These are phyloP conservation scores for Furcasterigmium sp. DNA, from an alignment of 2,329 filamentous ascomycete species.

Conservation along the genomic window DNA sequence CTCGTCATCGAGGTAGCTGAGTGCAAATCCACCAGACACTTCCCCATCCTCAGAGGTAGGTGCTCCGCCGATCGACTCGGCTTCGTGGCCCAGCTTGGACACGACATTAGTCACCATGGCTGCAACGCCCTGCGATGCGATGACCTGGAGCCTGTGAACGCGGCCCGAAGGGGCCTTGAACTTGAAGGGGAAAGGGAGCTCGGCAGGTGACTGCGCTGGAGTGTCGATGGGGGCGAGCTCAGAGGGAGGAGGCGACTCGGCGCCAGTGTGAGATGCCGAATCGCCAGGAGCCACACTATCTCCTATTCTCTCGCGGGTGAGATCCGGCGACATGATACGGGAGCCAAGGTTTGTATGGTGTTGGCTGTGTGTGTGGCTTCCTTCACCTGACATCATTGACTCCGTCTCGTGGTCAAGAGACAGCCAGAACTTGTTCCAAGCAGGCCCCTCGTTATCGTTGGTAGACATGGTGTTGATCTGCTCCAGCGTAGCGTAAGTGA, in stretches of 20 bases:
- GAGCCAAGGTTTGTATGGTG: conserved; percentile 59
- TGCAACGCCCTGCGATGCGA: conserved; percentile 72
- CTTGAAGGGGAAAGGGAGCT: conserved; percentile 91
- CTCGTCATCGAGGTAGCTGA: conserved; percentile 96
- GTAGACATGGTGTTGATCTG: conserved; percentile 95
- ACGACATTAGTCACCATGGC: conserved; percentile 74
- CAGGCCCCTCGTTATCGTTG: conserved; percentile 84
- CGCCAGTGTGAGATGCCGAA: conserved; percentile 87
- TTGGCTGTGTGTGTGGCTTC: conserved; percentile 64
- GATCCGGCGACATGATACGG: conserved; percentile 76
- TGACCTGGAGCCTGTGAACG: conserved; percentile 85
- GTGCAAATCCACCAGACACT: conserved; percentile 75
- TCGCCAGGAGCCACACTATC: conserved; percentile 90
- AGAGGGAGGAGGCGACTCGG: conserved; percentile 70
- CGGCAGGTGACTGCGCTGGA: conserved; percentile 56
- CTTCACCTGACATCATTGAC: conserved; percentile 91
- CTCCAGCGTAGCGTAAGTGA: conserved; percentile 96
- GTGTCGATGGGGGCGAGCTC: conserved; percentile 41
- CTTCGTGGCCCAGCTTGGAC: conserved; percentile 78
- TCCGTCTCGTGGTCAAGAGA: conserved; percentile 93
- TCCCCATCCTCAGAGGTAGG: conserved; percentile 75
- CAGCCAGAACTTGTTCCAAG: conserved; percentile 99
- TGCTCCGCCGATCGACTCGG: conserved; percentile 76
- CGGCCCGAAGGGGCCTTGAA: conserved; percentile 96
- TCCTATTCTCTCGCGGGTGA: conserved; percentile 61